phyloP scores from a whole-genome alignment of 257 asterid species.

The Coffea eugenioides region DNA sequence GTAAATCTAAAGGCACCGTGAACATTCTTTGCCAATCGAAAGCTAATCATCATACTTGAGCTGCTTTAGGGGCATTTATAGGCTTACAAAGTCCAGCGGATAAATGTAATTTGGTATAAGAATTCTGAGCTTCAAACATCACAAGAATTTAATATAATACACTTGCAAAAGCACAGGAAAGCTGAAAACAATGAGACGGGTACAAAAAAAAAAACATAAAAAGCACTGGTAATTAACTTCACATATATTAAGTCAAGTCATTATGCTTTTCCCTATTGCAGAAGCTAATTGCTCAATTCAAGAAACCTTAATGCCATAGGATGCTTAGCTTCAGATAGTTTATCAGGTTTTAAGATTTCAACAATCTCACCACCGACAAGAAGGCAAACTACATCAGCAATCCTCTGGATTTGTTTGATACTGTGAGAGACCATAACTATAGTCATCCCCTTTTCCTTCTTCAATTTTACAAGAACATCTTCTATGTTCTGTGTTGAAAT shows the following conservation, averaged over 20 bases:
- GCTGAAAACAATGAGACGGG: not conserved
- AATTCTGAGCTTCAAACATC: not conserved
- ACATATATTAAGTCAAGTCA: not conserved
- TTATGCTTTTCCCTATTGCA: not conserved
- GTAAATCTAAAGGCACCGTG: not conserved
- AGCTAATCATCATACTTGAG: not conserved
- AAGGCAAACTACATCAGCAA: constrained; percentile 70
- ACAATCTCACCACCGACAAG: constrained; percentile 67
- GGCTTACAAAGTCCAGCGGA: not conserved
- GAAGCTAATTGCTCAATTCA: constrained; percentile 52
- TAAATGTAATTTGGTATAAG: too few species aligned
- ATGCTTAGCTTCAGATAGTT: constrained; percentile 65
- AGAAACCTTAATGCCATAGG: constrained; percentile 73
- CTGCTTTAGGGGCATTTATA: not conserved
- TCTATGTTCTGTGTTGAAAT: constrained; percentile 71
- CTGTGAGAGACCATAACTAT: constrained; percentile 69
- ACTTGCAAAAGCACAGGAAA: not conserved
- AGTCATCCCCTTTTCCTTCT: constrained; percentile 54
- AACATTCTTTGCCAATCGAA: not conserved
- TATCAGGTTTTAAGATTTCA: constrained; percentile 55
- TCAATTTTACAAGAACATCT: constrained; percentile 58
- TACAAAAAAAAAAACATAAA: not conserved
- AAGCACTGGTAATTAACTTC: not conserved
- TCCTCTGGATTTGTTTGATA: constrained; percentile 69
- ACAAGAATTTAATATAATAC: not conserved